Conservation (phyloP, 148 eudicot species). For the Spergularia marina region DNA sequence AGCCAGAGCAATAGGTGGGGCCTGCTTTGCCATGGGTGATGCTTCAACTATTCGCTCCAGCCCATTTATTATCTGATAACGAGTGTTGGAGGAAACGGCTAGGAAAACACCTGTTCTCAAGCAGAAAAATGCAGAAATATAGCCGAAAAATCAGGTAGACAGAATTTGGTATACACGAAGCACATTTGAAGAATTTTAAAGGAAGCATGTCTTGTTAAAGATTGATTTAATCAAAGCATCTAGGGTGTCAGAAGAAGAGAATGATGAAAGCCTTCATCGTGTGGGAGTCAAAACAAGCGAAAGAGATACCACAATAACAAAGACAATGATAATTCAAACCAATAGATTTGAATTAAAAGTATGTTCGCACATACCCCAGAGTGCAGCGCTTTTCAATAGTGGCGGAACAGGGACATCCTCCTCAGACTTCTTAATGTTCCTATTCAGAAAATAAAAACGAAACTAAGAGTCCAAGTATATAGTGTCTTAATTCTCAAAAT, state of each 20-base stretch:
- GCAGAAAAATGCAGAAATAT: background rate
- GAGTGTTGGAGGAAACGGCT: slow-evolving; percentile 81
- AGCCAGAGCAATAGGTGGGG: slow-evolving; percentile 58
- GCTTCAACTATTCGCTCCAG: slow-evolving; percentile 68
- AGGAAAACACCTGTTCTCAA: slow-evolving; percentile 66
- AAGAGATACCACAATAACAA: background rate
- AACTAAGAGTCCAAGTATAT: background rate
- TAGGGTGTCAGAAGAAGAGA: background rate
- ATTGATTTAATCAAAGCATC: too few relatives aligned
- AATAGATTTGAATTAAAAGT: background rate
- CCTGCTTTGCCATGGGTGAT: slow-evolving; percentile 49
- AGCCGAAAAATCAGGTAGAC: background rate
- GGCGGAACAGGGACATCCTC: slow-evolving; percentile 72
- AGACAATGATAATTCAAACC: background rate
- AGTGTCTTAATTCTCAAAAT: background rate
- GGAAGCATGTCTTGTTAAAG: too few relatives aligned
- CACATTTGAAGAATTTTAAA: background rate
- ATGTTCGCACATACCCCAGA: slow-evolving; percentile 54
- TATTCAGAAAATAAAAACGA: slow-evolving; percentile 13
- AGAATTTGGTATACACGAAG: background rate
- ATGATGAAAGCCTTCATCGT: background rate
- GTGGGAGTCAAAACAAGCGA: background rate
- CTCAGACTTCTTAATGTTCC: slow-evolving; percentile 66
- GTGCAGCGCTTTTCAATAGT: slow-evolving; percentile 66
- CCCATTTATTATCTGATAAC: slow-evolving; percentile 79